Conservation (phyloP, 108 stramenopile species). For the Chaetoceros muelleri region DNA sequence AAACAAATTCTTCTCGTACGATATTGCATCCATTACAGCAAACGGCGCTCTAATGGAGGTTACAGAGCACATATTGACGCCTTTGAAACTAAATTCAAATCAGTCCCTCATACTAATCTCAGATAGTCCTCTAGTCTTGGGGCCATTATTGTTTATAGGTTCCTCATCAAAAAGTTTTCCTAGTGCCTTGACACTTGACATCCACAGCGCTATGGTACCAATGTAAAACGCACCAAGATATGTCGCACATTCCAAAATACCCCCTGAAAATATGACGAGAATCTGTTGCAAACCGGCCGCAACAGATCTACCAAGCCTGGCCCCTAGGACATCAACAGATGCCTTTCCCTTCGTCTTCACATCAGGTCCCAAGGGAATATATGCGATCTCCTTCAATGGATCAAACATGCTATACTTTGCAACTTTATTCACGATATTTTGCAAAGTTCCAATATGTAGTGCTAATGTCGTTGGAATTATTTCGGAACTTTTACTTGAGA, state of each 20-base stretch:
- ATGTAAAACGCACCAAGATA: slow-evolving; percentile 26
- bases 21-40: too few relatives aligned
- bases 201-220: slow-evolving; percentile 21
- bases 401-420: slow-evolving; percentile 35
- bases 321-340: slow-evolving; percentile 30
- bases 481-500: slow-evolving; percentile 7
- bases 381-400: slow-evolving; percentile 38
- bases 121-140: background rate
- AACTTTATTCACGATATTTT: slow-evolving; percentile 35
- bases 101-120: background rate
- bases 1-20: too few relatives aligned
- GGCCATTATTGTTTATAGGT: background rate
- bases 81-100: background rate
- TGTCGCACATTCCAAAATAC: slow-evolving; percentile 29
- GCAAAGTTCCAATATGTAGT: slow-evolving; percentile 29
- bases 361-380: slow-evolving; percentile 31
- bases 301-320: slow-evolving; percentile 30
- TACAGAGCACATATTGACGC: background rate
- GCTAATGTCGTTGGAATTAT: slow-evolving; percentile 24
- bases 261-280: slow-evolving; percentile 21
- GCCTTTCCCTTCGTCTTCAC: slow-evolving; percentile 36
- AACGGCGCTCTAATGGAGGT: background rate
- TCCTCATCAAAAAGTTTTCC: slow-evolving; percentile 22
- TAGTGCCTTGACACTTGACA: slow-evolving; percentile 20
- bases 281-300: slow-evolving; percentile 30